Evolutionary conservation across 73 alveolate genomes (phyloP).

Genomic region (Blepharisma stoltei): DNA sequence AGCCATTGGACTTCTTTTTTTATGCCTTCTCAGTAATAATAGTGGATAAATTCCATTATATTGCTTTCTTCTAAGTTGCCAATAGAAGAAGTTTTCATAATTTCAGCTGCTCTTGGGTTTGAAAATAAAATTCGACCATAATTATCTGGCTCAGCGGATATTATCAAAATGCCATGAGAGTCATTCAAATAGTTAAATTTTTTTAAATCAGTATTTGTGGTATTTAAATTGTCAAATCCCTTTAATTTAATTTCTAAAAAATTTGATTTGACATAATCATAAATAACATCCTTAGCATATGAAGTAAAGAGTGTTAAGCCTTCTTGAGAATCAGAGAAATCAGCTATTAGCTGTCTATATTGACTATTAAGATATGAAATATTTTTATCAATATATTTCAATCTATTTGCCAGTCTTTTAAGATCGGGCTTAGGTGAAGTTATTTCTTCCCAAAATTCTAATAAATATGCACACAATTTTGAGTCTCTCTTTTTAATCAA

Average conservation of each 20-base stretch:
- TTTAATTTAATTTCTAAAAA: background rate
- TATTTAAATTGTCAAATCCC: background rate
- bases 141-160: background rate
- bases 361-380: background rate
- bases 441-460: background rate
- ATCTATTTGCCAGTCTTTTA: background rate
- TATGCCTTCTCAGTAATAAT: no score
- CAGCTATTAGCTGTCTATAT: background rate
- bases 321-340: background rate
- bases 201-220: background rate
- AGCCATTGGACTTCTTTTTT: no score
- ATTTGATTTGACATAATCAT: slow-evolving; percentile 3
- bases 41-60: no score
- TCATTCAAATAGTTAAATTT: background rate
- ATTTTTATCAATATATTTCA: background rate
- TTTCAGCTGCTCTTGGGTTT: background rate
- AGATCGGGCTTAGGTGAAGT: background rate
- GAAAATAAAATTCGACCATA: background rate
- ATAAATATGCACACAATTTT: background rate
- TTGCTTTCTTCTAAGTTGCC: no score
- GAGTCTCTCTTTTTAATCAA: background rate
- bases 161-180: slow-evolving; percentile 1
- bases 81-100: background rate
- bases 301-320: background rate
- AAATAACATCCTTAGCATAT: background rate